Evolutionary conservation across 768 basidiomycete genomes (phyloP).

Genomic region (Coprinopsis marcescibilis): DNA sequence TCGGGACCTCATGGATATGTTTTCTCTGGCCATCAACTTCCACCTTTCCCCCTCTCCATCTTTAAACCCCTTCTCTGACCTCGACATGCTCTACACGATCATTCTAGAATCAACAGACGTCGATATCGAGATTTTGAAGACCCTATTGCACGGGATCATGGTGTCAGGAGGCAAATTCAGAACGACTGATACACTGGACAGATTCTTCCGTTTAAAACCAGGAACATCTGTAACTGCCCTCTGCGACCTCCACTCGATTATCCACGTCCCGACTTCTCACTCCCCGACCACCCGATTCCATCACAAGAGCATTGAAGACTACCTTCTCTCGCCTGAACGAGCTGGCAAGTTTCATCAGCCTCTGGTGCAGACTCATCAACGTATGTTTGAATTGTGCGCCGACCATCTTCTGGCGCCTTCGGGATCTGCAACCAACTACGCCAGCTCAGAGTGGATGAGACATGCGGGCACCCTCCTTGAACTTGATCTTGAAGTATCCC

Average conservation of each 20-base stretch:
- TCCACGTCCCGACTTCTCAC: background rate
- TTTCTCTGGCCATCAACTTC: background rate
- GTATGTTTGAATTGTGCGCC: too few relatives aligned
- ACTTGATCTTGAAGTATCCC: too few relatives aligned
- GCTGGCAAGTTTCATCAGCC: background rate
- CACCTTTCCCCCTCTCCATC: background rate
- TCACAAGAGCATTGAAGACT: constrained; percentile 4
- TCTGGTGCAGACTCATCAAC: background rate
- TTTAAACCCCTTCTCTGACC: background rate
- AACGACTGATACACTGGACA: too few relatives aligned
- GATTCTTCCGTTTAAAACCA: background rate
- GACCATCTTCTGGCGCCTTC: too few relatives aligned
- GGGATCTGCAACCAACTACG: too few relatives aligned
- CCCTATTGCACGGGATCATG: background rate
- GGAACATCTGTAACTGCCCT: background rate
- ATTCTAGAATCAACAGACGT: background rate
- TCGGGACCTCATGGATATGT: background rate
- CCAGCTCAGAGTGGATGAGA: too few relatives aligned
- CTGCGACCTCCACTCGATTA: constrained; percentile 2
- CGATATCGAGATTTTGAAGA: background rate
- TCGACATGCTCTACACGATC: background rate
- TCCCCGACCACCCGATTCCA: background rate
- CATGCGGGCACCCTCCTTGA: too few relatives aligned
- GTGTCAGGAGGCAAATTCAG: too few relatives aligned
- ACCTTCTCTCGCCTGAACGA: background rate